Evolutionary conservation across 2,329 filamentous ascomycete genomes (phyloP).

Genomic region (Cercospora canescens): DNA sequence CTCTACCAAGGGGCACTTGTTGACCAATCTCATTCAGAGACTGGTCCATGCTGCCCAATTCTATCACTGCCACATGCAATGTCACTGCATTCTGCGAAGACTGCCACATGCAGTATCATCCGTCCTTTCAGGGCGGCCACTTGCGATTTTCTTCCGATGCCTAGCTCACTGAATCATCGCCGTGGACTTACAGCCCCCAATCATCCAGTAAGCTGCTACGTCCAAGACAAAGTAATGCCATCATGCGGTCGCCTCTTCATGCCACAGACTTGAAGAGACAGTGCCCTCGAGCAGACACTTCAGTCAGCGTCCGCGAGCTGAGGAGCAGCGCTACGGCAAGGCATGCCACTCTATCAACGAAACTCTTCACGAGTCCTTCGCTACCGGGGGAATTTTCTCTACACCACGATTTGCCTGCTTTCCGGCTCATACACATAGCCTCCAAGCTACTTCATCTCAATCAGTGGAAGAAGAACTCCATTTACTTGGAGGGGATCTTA

Average conservation of each 20-base stretch:
- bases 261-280: not conserved
- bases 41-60: too few species aligned
- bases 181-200: too few species aligned
- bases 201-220: not conserved
- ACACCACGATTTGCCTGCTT: slow-evolving; percentile 54
- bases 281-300: not conserved
- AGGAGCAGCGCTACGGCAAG: not conserved
- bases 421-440: slow-evolving; percentile 47
- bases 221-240: not conserved
- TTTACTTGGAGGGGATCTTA: slow-evolving; percentile 42
- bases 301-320: not conserved
- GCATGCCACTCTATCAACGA: not conserved
- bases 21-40: too few species aligned
- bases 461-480: slow-evolving; percentile 50
- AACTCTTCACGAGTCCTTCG: not conserved
- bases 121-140: not conserved
- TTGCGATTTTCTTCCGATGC: not conserved
- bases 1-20: too few species aligned
- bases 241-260: not conserved
- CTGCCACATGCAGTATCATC: not conserved
- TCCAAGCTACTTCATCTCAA: slow-evolving; percentile 50
- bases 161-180: not conserved
- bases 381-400: not conserved
- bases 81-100: not conserved
- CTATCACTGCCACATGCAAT: not conserved